Percentiles rank a stretch among this genome's conserved stretches.
Evolutionary conservation across 2,329 filamentous ascomycete genomes (phyloP).

Genomic region (Penicillium sclerotigenum): DNA sequence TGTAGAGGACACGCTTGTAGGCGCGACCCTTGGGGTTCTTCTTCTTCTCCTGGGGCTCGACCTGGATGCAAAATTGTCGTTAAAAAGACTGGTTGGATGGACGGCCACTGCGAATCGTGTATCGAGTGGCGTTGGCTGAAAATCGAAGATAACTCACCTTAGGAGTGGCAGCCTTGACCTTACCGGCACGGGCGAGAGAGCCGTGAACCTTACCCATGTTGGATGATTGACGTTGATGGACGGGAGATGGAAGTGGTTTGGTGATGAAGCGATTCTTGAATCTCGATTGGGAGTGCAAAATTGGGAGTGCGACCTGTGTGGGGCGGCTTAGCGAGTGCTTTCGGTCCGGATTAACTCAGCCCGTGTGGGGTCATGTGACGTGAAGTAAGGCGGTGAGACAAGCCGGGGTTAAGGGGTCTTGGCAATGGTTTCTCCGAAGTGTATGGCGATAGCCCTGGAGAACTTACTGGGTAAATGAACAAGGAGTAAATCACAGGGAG

Average conservation of each 20-base stretch:
- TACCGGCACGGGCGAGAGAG: constrained; percentile 91
- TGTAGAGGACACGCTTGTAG: constrained; percentile 95
- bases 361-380: constrained; percentile 7
- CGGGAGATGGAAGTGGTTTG: constrained; percentile 24
- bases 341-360: constrained; percentile 16
- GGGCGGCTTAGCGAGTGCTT: constrained; percentile 28
- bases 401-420: constrained; percentile 6
- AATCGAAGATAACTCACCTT: constrained; percentile 30
- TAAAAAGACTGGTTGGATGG: constrained; percentile 15
- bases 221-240: constrained; percentile 29
- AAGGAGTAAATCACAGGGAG: background rate
- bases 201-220: constrained; percentile 89
- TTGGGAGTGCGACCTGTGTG: constrained; percentile 28
- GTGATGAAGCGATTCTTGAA: constrained; percentile 23
- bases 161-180: constrained; percentile 82
- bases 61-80: constrained; percentile 22
- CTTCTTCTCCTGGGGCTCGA: constrained; percentile 68
- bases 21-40: constrained; percentile 97
- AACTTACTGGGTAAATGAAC: background rate
- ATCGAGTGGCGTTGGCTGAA: constrained; percentile 13
- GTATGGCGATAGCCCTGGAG: background rate
- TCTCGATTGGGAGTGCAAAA: constrained; percentile 25
- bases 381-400: background rate
- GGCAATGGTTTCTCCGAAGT: constrained; percentile 3
- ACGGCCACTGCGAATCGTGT: constrained; percentile 6